A percentile compares a stretch with the other conserved stretches of the same genome.
Evolutionary conservation across 1,139 yeast species (phyloP).

Genomic region (Suhomyces terraborum): DNA sequence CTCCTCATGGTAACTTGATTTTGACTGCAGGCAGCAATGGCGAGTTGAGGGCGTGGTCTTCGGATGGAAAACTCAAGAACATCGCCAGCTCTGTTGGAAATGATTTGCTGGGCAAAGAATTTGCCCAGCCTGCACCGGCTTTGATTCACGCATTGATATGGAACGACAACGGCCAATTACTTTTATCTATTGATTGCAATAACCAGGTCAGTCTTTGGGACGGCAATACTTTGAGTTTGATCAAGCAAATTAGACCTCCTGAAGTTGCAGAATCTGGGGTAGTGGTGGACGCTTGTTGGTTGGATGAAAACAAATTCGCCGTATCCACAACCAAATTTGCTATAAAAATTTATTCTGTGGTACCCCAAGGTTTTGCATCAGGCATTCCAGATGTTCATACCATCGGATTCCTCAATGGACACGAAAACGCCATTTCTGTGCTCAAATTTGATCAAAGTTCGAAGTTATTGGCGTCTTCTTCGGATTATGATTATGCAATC

Average conservation of each 20-base stretch:
- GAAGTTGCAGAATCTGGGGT: constrained; percentile 8
- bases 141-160: constrained; percentile 30
- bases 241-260: constrained; percentile 31
- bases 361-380: constrained; percentile 14
- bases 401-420: constrained; percentile 69
- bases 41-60: constrained; percentile 69
- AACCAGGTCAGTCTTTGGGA: constrained; percentile 44
- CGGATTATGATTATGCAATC: constrained; percentile 67
- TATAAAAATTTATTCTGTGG: constrained; percentile 59
- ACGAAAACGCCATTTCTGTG: constrained; percentile 59
- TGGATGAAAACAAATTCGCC: constrained; percentile 69
- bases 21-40: constrained; percentile 64
- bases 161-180: constrained; percentile 39
- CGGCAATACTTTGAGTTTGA: constrained; percentile 33
- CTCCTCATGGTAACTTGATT: constrained; percentile 58
- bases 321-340: constrained; percentile 60
- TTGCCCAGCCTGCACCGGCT: constrained; percentile 4
- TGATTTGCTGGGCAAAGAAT: constrained; percentile 5
- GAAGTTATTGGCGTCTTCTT: constrained; percentile 66
- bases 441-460: constrained; percentile 54
- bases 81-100: constrained; percentile 36
- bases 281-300: constrained; percentile 57
- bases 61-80: constrained; percentile 63
- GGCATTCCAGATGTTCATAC: constrained; percentile 37
- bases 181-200: constrained; percentile 36